Percentiles rank a stretch among this genome's conserved stretches.
Evolutionary conservation across 163 green algal genomes (phyloP).

Genomic region (Trebouxia gelatinosa): DNA sequence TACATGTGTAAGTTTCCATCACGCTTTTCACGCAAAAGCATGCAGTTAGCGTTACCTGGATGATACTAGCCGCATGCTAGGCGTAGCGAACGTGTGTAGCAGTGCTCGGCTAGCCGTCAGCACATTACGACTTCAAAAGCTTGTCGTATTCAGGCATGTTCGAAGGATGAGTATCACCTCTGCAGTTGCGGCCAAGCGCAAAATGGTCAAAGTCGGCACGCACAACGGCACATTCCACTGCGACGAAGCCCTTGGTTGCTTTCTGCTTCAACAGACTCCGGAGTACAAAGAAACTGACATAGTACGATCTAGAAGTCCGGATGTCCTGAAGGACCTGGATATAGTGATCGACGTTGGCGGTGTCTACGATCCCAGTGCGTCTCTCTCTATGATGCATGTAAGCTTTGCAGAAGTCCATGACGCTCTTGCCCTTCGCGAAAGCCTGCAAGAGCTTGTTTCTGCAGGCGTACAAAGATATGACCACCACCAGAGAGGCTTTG

Average conservation of each 20-base stretch:
- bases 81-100: not conserved
- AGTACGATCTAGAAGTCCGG: constrained; percentile 76
- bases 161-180: not conserved
- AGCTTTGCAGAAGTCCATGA: not conserved
- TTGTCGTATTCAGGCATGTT: too few relatives aligned
- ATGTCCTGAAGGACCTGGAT: constrained; percentile 73
- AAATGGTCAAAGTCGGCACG: constrained; percentile 74
- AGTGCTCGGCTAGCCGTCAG: not conserved
- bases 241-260: constrained; percentile 96
- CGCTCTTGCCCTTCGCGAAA: not conserved
- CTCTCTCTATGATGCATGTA: not conserved
- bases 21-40: not conserved
- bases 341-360: constrained; percentile 86
- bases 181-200: constrained; percentile 25
- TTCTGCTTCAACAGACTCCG: constrained; percentile 77
- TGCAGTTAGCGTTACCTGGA: not conserved
- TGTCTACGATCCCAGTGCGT: constrained; percentile 64
- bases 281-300: constrained; percentile 69
- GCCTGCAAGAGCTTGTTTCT: not conserved
- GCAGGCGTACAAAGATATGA: constrained; percentile 75
- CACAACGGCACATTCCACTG: constrained; percentile 96
- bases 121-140: too few relatives aligned
- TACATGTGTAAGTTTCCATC: not conserved
- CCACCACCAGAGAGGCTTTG: constrained; percentile 95
- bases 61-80: not conserved